Evolutionary conservation across 169 alveolate species (phyloP).

Genomic region (Prorocentrum cordatum): DNA sequence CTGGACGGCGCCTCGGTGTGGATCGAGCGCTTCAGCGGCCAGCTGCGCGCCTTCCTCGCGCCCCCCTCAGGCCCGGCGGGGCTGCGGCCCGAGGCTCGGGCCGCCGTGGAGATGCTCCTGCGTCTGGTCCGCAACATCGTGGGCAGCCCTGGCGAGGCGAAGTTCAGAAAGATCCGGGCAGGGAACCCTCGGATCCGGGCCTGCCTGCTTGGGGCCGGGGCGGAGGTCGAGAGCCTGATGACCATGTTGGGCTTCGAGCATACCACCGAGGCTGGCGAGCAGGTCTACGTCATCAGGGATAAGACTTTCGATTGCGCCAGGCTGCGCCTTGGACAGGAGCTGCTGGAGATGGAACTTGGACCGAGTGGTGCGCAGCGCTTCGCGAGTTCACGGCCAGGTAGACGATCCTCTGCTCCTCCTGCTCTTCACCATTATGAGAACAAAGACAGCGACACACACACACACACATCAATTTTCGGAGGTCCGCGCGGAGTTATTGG

Average conservation of each 20-base stretch:
- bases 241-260: slow-evolving; percentile 19
- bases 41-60: not conserved
- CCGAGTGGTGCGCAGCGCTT: too few relatives aligned
- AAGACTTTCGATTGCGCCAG: not conserved
- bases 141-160: slow-evolving; percentile 1
- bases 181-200: slow-evolving; percentile 10
- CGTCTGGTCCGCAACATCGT: slow-evolving; percentile 3
- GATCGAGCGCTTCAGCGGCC: slow-evolving; percentile 20
- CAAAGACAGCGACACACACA: too few relatives aligned
- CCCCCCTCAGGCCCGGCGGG: not conserved
- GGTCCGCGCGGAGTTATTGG: too few relatives aligned
- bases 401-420: too few relatives aligned
- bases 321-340: slow-evolving; percentile 47
- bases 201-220: not conserved
- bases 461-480: too few relatives aligned
- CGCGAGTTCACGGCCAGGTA: too few relatives aligned
- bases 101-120: slow-evolving; percentile 22
- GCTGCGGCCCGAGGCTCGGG: not conserved
- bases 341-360: too few relatives aligned
- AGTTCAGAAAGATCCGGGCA: slow-evolving; percentile 14
- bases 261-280: not conserved
- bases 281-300: slow-evolving; percentile 17
- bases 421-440: too few relatives aligned
- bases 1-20: slow-evolving; percentile 35
- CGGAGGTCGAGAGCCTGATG: slow-evolving; percentile 13